These are phyloP conservation scores for Trichopus zeylanicus DNA, from an alignment of 116 monocot genomes.

Conservation along the genomic window DNA sequence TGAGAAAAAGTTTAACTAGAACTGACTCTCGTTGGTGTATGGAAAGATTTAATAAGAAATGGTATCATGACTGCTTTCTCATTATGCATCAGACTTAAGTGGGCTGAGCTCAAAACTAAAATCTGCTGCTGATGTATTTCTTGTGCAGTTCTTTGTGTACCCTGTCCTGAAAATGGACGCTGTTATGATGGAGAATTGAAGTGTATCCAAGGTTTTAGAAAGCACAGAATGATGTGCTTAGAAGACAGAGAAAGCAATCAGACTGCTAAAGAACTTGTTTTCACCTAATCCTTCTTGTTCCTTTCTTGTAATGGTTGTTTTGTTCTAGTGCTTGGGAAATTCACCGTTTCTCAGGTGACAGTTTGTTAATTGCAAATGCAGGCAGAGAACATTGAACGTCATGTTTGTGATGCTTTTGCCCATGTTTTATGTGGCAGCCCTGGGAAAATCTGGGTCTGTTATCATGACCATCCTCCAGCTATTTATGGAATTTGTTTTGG, in stretches of 20 bases:
- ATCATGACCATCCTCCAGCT: conserved; percentile 24
- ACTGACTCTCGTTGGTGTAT: no score
- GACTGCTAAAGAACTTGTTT: conserved; percentile 48
- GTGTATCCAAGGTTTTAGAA: conserved; percentile 69
- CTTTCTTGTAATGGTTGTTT: not conserved
- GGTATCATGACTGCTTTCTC: no score
- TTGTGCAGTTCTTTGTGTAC: conserved; percentile 74
- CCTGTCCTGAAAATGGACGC: conserved; percentile 66
- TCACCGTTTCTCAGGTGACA: not conserved
- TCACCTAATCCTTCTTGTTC: not conserved
- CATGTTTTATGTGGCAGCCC: conserved; percentile 44
- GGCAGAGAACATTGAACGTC: conserved; percentile 44
- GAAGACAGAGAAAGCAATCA: conserved; percentile 55
- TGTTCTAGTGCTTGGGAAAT: not conserved
- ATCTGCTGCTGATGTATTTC: no score
- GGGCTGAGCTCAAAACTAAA: conserved; percentile 5
- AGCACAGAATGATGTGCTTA: conserved; percentile 51
- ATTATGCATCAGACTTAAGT: not conserved
- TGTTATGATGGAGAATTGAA: conserved; percentile 54
- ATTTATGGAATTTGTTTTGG: conserved; percentile 39
- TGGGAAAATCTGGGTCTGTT: conserved; percentile 84
- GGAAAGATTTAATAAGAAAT: no score
- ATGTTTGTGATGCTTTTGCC: conserved; percentile 54
- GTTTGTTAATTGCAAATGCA: conserved; percentile 25
- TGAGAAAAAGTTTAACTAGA: no score